Percentiles rank a stretch among this genome's conserved stretches.
phyloP scores from a whole-genome alignment of 2,329 filamentous ascomycete species.

The Colletotrichum liaoningense region DNA sequence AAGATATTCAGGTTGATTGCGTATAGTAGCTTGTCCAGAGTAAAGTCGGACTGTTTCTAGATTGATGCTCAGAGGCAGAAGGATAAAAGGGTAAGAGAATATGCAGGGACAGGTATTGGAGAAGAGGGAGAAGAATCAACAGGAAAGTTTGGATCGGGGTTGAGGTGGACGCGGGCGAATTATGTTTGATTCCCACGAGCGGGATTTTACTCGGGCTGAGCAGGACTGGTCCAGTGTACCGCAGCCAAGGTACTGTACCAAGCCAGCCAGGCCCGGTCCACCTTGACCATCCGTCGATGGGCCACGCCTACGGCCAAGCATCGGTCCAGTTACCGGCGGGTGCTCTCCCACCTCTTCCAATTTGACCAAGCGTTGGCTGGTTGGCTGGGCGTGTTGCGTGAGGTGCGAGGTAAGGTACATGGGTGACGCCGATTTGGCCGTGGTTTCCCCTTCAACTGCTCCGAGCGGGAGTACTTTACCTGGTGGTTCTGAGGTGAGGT shows the following conservation, averaged over 20 bases:
- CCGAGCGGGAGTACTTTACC: not conserved
- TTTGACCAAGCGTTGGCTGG: not conserved
- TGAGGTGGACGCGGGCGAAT: constrained; percentile 26
- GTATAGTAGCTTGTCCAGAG: constrained; percentile 11
- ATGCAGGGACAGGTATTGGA: not conserved
- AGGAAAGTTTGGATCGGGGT: constrained; percentile 12
- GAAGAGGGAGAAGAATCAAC: not conserved
- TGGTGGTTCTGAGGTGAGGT: not conserved
- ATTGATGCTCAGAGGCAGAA: not conserved
- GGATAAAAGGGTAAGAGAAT: not conserved
- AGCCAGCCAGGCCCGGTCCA: constrained; percentile 14
- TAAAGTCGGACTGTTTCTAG: not conserved
- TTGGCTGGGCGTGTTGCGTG: not conserved
- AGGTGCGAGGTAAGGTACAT: constrained; percentile 10
- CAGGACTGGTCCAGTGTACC: not conserved
- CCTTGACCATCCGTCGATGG: not conserved
- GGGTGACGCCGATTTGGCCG: not conserved
- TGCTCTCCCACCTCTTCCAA: not conserved
- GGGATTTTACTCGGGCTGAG: constrained; percentile 35
- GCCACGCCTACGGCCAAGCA: not conserved
- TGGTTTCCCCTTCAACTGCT: not conserved
- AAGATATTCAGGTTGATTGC: constrained; percentile 3
- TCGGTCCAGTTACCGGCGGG: constrained; percentile 3
- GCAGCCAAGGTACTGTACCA: not conserved
- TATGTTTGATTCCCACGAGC: constrained; percentile 34